These are phyloP conservation scores for Escovopsis weberi DNA, from an alignment of 2,329 filamentous ascomycete species.

Conservation along the genomic window DNA sequence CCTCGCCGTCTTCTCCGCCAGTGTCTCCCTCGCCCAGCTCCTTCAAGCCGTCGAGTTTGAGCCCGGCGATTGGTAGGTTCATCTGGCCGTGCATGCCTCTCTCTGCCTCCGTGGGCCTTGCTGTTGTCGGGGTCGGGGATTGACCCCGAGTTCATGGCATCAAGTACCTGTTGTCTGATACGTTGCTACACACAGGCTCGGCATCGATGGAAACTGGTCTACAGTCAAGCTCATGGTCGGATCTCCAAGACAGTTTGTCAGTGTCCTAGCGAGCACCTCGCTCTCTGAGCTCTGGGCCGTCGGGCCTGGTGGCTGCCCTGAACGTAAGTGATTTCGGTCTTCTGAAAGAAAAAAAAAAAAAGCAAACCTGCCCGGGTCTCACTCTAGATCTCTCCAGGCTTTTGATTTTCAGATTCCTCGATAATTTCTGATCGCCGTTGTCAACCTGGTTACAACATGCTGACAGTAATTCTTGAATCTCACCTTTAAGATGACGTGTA, in stretches of 20 bases:
- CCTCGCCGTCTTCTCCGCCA: slow-evolving; percentile 2
- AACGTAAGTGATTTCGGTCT: slow-evolving; percentile 23
- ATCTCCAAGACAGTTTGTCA: slow-evolving; percentile 22
- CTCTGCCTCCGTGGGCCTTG: background rate
- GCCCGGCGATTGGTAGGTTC: slow-evolving; percentile 10
- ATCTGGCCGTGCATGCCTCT: background rate
- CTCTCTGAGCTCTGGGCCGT: slow-evolving; percentile 60
- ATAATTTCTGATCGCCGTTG: background rate
- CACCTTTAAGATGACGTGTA: slow-evolving; percentile 25
- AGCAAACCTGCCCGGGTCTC: no score
- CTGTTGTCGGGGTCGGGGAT: no score
- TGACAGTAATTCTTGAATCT: slow-evolving; percentile 7
- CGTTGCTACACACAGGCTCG: slow-evolving; percentile 30
- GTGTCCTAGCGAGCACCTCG: slow-evolving; percentile 45
- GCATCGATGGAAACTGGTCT: slow-evolving; percentile 59
- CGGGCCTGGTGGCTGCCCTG: slow-evolving; percentile 39
- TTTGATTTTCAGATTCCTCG: no score
- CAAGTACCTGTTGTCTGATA: no score
- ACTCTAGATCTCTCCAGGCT: no score
- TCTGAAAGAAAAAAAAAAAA: no score
- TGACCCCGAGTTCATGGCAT: no score
- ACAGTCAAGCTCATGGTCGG: slow-evolving; percentile 42
- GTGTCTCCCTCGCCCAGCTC: slow-evolving; percentile 5
- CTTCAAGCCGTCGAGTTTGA: slow-evolving; percentile 10
- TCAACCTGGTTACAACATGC: slow-evolving; percentile 1